A percentile compares a stretch with the other conserved stretches of the same genome.
Conservation (phyloP, 2,329 filamentous ascomycete genomes). For the Aspergillus sp. region DNA sequence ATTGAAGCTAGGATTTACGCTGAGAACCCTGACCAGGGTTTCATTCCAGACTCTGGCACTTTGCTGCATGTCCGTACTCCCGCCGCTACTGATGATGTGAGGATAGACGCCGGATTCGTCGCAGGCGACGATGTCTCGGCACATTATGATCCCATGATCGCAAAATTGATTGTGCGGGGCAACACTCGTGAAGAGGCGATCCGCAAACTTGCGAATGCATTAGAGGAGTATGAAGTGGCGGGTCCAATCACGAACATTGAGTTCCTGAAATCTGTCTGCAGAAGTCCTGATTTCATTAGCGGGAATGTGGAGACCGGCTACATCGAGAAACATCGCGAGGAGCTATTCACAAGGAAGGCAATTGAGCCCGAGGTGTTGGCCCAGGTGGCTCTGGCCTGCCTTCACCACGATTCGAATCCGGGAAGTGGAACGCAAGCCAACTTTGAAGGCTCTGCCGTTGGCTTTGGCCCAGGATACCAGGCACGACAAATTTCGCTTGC, state of each 20-base stretch:
- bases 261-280: constrained; percentile 86
- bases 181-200: constrained; percentile 77
- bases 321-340: constrained; percentile 81
- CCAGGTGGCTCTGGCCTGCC: constrained; percentile 80
- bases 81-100: constrained; percentile 67
- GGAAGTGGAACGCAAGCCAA: constrained; percentile 26
- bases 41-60: constrained; percentile 89
- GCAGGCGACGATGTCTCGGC: constrained; percentile 90
- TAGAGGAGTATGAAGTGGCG: constrained; percentile 89
- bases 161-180: constrained; percentile 91
- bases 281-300: constrained; percentile 76
- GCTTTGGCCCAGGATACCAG: constrained; percentile 66
- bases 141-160: constrained; percentile 98
- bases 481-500: constrained; percentile 63
- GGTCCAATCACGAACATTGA: constrained; percentile 95
- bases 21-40: constrained; percentile 87
- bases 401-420: constrained; percentile 52
- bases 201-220: constrained; percentile 74
- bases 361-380: constrained; percentile 74
- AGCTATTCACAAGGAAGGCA: constrained; percentile 68
- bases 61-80: constrained; percentile 82
- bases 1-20: constrained; percentile 97
- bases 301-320: constrained; percentile 95
- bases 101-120: constrained; percentile 91
- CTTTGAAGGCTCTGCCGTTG: constrained; percentile 43